A percentile compares a stretch with the other conserved stretches of the same genome.
Evolutionary conservation across 1,284 basidiomycete species (phyloP).

Genomic region (Malassezia yamatoensis): DNA sequence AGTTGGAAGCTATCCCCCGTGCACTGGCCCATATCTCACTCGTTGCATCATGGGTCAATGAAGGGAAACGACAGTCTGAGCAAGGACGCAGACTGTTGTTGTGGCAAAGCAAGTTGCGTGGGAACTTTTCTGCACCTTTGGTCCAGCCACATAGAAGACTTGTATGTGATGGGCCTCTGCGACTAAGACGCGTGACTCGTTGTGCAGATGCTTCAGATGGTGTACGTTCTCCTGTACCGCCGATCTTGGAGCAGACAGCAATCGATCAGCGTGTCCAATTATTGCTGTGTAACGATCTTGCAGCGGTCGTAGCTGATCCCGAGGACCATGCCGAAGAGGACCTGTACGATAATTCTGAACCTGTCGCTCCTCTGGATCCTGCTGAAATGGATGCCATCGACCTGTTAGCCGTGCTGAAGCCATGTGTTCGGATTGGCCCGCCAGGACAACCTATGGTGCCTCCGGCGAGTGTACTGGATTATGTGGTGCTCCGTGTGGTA

Average conservation of each 20-base stretch:
- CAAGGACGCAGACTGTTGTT: conserved; percentile 31
- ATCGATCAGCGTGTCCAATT: conserved; percentile 31
- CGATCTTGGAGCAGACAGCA: conserved; percentile 60
- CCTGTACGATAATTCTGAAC: conserved; percentile 54
- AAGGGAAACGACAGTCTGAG: conserved; percentile 49
- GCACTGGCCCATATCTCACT: conserved; percentile 38
- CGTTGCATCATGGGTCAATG: conserved; percentile 43
- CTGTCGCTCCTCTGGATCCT: not conserved
- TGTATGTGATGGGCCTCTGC: conserved; percentile 57
- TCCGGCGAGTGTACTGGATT: conserved; percentile 24
- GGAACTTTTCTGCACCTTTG: conserved; percentile 82
- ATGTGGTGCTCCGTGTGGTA: conserved; percentile 26
- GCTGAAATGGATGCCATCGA: conserved; percentile 1
- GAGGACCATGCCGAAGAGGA: conserved; percentile 48
- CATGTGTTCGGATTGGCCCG: not conserved
- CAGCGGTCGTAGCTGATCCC: conserved; percentile 74
- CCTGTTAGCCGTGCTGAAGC: conserved; percentile 14
- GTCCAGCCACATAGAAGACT: conserved; percentile 89
- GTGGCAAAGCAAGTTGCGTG: conserved; percentile 79
- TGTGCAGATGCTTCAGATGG: conserved; percentile 52
- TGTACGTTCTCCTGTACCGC: conserved; percentile 50
- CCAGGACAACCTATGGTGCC: conserved; percentile 11
- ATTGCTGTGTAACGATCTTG: conserved; percentile 79
- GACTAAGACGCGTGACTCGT: conserved; percentile 76
- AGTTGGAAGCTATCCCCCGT: conserved; percentile 21